Evolutionary conservation across 306 rosid species (phyloP).

Genomic region (Ammopiptanthus mongolicus): DNA sequence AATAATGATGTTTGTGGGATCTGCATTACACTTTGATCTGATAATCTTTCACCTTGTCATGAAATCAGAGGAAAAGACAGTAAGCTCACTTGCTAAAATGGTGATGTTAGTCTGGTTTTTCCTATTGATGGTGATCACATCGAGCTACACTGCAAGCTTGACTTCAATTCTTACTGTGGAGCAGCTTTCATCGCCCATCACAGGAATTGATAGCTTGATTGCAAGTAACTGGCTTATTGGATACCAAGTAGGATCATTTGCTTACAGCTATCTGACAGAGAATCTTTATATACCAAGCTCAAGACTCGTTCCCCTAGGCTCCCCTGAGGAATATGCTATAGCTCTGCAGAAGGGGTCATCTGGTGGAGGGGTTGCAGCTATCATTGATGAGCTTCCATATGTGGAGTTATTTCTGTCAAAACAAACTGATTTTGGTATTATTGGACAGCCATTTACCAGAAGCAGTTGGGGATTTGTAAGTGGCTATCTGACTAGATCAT

Average conservation of each 20-base stretch:
- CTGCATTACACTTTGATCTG: slow-evolving; percentile 18
- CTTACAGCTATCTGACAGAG: slow-evolving; percentile 71
- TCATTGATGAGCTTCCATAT: slow-evolving; percentile 83
- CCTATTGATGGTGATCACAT: slow-evolving; percentile 85
- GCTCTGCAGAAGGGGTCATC: slow-evolving; percentile 70
- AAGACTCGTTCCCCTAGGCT: slow-evolving; percentile 71
- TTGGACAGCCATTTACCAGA: slow-evolving; percentile 82
- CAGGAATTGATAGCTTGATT: slow-evolving; percentile 84
- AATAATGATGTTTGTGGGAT: neutral
- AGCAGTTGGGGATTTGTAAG: slow-evolving; percentile 99
- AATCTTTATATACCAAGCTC: slow-evolving; percentile 52
- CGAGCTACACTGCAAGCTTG: slow-evolving; percentile 93
- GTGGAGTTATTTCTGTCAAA: slow-evolving; percentile 73
- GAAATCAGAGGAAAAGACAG: slow-evolving; percentile 73
- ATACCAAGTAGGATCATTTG: slow-evolving; percentile 93
- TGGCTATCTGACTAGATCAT: slow-evolving; percentile 24
- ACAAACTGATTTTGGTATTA: slow-evolving; percentile 64
- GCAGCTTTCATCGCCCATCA: slow-evolving; percentile 80
- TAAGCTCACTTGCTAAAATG: slow-evolving; percentile 79
- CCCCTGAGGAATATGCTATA: slow-evolving; percentile 78
- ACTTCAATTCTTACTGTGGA: slow-evolving; percentile 95
- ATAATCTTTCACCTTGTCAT: slow-evolving; percentile 18
- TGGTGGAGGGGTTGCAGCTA: slow-evolving; percentile 88
- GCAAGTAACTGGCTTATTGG: slow-evolving; percentile 75
- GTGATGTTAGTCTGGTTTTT: slow-evolving; percentile 97